Conservation (phyloP, 2,329 filamentous ascomycete genomes). For the Pseudocercospora musae region DNA sequence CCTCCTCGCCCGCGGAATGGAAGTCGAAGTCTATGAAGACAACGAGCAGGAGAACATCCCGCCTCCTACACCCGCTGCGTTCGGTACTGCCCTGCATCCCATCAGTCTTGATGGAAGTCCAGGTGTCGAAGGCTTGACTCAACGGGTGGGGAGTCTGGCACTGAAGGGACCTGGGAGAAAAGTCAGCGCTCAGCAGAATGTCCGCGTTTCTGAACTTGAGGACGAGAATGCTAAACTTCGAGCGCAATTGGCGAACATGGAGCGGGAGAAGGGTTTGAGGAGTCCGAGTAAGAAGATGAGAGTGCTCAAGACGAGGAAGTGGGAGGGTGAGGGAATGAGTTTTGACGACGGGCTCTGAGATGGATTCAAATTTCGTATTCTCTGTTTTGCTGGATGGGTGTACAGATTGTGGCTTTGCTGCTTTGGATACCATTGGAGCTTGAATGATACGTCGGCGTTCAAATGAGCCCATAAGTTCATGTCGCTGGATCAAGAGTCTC, state of each 20-base stretch:
- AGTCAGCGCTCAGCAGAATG: conserved; percentile 16
- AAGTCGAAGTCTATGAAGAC: conserved; percentile 41
- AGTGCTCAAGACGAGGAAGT: conserved; percentile 49
- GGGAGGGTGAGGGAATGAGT: conserved; percentile 39
- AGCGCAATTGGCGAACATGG: conserved; percentile 39
- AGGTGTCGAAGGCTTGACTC: conserved; percentile 9
- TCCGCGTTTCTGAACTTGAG: conserved; percentile 38
- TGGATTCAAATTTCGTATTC: not conserved
- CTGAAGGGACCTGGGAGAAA: conserved; percentile 16
- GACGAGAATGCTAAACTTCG: conserved; percentile 45
- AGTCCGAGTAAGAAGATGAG: conserved; percentile 51
- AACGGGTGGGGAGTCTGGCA: conserved; percentile 11
- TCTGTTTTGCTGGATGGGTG: not conserved
- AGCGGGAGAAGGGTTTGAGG: conserved; percentile 40
- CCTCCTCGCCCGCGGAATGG: conserved; percentile 57
- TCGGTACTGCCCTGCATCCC: not conserved
- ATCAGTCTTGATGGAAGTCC: conserved; percentile 4
- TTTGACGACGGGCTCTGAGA: conserved; percentile 23
- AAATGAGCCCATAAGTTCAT: too few relatives aligned
- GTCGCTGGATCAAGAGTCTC: too few relatives aligned
- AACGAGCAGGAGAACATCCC: conserved; percentile 30
- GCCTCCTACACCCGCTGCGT: not conserved
- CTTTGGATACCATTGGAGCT: not conserved
- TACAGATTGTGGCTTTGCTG: not conserved
- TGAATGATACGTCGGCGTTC: not conserved